Base-by-base conservation (phyloP, 768 basidiomycete species). In the Russula compacta region DNA sequence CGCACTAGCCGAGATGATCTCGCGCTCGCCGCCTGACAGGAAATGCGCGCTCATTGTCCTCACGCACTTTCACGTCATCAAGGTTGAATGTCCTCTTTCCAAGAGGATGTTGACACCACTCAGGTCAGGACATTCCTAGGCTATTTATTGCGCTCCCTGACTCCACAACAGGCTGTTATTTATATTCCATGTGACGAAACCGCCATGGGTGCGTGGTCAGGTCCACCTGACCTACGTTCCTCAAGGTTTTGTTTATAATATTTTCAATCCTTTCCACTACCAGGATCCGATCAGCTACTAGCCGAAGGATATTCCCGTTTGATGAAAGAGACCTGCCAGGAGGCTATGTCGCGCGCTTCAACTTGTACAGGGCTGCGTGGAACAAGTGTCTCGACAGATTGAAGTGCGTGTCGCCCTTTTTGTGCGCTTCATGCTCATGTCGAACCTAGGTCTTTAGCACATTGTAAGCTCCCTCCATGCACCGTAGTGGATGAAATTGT, bases 321-420 rank as follows among this genome's bases (percentile, higher is more conserved):
- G 49, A 52, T 3, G 65, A 64, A 46, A 49, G 65, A 33, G 66
- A 66, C 43, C 17, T 66, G 7, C 60, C 64, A 15, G 64, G 57
- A 10, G 57, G 64, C 32, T 62, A 58, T 43, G 56, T 39, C 24
- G 43, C 55, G 11, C 64, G 66, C 19, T 52, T 66, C 39, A 53
- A 59, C 12, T 12, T 58, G n/a, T 66, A 66, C 47, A 55, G 42
- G 10, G 57, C 53, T 49, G 60, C 64, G 38, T 66, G 66, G 66
- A 56, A 43, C 14, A 47, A 48, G 57, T 66, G 66, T 38, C 33
- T 66, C 6, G 57, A 59, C n/a, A 57, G 40, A 51, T 66, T 3
- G 43, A 66, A 38, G 66, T 66, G 44, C 43, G 64, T 56, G 24
- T 29, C 40, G 29, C n/a, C 6, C 9, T 36, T 12, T 21, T 21